Conservation (phyloP, 495 filamentous ascomycete genomes). For the Penicillium nucicola region DNA sequence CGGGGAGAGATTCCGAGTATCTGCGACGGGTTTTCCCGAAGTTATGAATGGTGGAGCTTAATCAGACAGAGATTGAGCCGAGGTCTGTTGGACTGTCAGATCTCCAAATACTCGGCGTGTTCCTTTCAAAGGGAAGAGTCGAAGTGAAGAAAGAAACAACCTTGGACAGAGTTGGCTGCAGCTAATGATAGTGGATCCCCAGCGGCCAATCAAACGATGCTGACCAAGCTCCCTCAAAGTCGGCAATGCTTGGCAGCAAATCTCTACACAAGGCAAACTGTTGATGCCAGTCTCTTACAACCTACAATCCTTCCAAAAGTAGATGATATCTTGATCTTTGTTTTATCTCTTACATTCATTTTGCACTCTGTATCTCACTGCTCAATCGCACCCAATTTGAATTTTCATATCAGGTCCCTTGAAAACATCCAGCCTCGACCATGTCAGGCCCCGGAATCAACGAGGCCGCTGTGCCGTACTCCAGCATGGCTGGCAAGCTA, state of each 20-base stretch:
- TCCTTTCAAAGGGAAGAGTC: no score
- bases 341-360: not conserved
- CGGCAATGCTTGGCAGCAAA: constrained; percentile 13
- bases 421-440: not conserved
- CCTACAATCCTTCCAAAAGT: not conserved
- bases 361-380: not conserved
- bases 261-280: not conserved
- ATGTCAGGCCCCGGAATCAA: constrained; percentile 22
- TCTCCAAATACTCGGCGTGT: no score
- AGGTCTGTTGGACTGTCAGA: no score
- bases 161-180: no score
- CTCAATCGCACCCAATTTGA: not conserved
- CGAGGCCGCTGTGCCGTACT: constrained; percentile 37
- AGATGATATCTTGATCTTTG: not conserved
- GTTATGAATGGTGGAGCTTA: constrained; percentile 3
- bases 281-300: no score
- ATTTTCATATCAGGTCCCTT: constrained; percentile 1
- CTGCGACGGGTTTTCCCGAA: not conserved
- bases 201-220: constrained; percentile 1
- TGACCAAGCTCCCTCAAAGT: not conserved
- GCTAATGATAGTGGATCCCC: not conserved
- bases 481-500: constrained; percentile 45
- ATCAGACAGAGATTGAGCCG: no score
- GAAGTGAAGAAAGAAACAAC: no score
- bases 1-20: not conserved